Evolutionary conservation across 257 asterid species (phyloP), one percentile per base, ranked within the genome.

Genomic region (Plantago major): DNA sequence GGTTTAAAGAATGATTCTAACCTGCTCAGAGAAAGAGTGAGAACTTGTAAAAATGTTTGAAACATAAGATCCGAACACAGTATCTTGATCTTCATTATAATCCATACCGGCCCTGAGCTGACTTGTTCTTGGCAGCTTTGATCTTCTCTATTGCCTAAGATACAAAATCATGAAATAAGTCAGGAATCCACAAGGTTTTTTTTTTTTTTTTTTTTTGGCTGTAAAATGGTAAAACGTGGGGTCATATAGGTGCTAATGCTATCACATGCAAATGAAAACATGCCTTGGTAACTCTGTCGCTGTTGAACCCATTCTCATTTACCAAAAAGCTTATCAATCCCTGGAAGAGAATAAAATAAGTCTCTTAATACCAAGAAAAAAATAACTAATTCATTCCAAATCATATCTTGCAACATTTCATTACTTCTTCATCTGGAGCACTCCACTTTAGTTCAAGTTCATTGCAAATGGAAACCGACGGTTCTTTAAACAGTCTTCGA

Each of bases 351-450:
- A 37, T 22, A 22, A 22, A 1, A 22, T 22, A 22, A 22, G 26
- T 22, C 26, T 22, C 26, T 22, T 22, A 22, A 22, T 22, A 22
- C 26, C 26, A 1, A 2, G 26, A 22, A 22, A 22, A 22, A 22
- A 22, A 22, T 22, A 22, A 22, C 26, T 22, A 22, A 22, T 22
- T 22, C 26, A 22, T 22, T 22, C 26, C 26, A 22, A 22, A 22
- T 22, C 26, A 22, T 22, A 22, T 22, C 26, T 22, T 22, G 26
- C 26, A 22, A 22, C 26, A 22, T 22, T 22, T 22, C 26, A 63
- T 78, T 73, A 89, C 99, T 75, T 93, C 96, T 82, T 87, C 99
- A 80, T 93, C 96, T 28, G 97, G 97, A 71, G 96, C 73, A 67
- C 81, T 77, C 99, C 99, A 93, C 79, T 89, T 93, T n/a, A 93